phyloP scores from a whole-genome alignment of 768 basidiomycete species.

The Boletus tomentosulus region DNA sequence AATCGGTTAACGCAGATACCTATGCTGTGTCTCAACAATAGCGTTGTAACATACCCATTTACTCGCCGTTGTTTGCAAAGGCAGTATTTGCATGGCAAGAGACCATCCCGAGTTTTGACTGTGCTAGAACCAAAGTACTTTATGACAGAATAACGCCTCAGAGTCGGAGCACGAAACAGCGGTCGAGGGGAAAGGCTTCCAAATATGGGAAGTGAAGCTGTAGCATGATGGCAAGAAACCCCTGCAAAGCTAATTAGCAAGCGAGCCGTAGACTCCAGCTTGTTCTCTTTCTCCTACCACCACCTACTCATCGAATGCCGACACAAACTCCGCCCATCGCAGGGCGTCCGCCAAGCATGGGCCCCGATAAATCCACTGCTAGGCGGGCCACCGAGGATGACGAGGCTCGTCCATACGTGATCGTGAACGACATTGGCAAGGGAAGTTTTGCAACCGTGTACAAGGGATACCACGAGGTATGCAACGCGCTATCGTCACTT shows the following conservation, averaged over 20 bases:
- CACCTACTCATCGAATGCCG: slow-evolving; percentile 16
- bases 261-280: slow-evolving; percentile 8
- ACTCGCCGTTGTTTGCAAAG: too few relatives aligned
- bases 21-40: too few relatives aligned
- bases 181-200: slow-evolving; percentile 23
- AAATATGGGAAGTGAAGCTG: slow-evolving; percentile 17
- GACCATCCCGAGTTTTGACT: too few relatives aligned
- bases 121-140: background rate
- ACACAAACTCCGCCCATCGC: slow-evolving; percentile 15
- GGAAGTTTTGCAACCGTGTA: slow-evolving; percentile 97
- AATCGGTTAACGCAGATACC: too few relatives aligned
- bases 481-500: slow-evolving; percentile 21
- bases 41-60: too few relatives aligned
- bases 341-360: slow-evolving; percentile 22
- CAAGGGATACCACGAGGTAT: slow-evolving; percentile 85
- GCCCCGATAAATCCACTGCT: slow-evolving; percentile 24
- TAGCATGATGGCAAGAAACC: slow-evolving; percentile 21
- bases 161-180: too few relatives aligned
- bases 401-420: slow-evolving; percentile 72
- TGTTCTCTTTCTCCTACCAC: slow-evolving; percentile 12
- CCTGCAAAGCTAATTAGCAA: slow-evolving; percentile 26
- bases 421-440: slow-evolving; percentile 74
- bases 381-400: slow-evolving; percentile 51
- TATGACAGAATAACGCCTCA: too few relatives aligned
- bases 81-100: too few relatives aligned